These are phyloP conservation scores for Peronospora tabacina DNA, from an alignment of 352 stramenopile genomes.

Conservation along the genomic window DNA sequence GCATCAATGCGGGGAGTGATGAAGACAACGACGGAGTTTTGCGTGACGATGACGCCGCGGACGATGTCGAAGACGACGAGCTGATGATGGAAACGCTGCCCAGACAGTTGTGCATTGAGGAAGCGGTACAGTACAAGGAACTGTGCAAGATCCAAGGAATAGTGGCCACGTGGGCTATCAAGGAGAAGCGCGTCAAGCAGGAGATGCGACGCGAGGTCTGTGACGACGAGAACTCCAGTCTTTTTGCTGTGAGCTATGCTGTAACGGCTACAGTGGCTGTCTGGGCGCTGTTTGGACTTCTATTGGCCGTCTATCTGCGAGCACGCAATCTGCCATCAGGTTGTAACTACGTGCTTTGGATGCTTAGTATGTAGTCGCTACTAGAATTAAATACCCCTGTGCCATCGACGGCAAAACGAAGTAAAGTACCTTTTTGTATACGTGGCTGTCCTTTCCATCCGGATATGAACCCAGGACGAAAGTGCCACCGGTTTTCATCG, in stretches of 20 bases:
- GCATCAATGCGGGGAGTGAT: conserved; percentile 31
- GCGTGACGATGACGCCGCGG: conserved; percentile 15
- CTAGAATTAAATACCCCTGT: too few relatives aligned
- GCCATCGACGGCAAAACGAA: too few relatives aligned
- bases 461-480: too few relatives aligned
- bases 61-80: conserved; percentile 24
- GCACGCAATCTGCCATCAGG: conserved; percentile 2
- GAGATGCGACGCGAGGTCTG: conserved; percentile 30
- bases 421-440: too few relatives aligned
- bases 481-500: too few relatives aligned
- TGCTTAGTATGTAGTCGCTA: too few relatives aligned
- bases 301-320: conserved; percentile 20
- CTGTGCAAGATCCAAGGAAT: conserved; percentile 48
- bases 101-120: conserved; percentile 42
- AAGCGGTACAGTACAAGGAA: conserved; percentile 43
- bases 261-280: conserved; percentile 43
- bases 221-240: conserved; percentile 39
- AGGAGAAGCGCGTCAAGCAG: conserved; percentile 37
- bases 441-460: too few relatives aligned
- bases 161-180: conserved; percentile 41
- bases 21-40: conserved; percentile 41
- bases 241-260: conserved; percentile 39
- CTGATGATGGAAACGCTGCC: conserved; percentile 30
- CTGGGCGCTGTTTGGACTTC: conserved; percentile 32
- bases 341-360: conserved; percentile 7